Evolutionary conservation across 2,329 filamentous ascomycete species (phyloP), one percentile per base, ranked within the genome.

Genomic region (Fusarium kyushuense): DNA sequence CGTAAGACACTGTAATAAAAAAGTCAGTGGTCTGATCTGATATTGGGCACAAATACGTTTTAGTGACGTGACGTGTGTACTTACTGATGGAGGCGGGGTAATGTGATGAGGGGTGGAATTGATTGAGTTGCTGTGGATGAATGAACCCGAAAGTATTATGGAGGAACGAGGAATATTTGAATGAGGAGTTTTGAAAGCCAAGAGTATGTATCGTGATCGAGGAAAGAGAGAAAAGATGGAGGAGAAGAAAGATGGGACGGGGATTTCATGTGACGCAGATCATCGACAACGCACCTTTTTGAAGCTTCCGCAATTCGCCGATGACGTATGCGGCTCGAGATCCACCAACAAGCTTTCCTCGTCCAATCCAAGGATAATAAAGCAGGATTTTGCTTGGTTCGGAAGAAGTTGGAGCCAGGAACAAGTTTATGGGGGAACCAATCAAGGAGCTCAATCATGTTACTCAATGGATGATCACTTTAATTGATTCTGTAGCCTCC

Each of bases 1-100:
- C 91, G 85, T 93, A 94, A 56, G 90, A 92, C 90, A 92, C 91
- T 86, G 71, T 17, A 21, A 30, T 69, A 51, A 19, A 27, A 56
- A 56, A 70, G 68, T 75, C 45, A 57, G 57, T 54, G 57, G 61
- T 47, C 51, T 36, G 57, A 63, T 47, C 51, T 36, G 32, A 65
- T 54, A 13, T 49, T 56, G 64, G 38, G 58, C 67, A 46, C 45
- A 52, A 46, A 45, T 55, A 58, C 47, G 60, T n/a, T 33, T 41
- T 21, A 38, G 60, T 67, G 66, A 70, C 53, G 60, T 67, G 66
- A 69, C 54, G 57, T 67, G 42, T 57, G 33, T 25, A 70, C 67
- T 60, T 40, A 69, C 67, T 69, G 66, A 27, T 59, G 42, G 46
- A 43, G 54, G 46, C 46, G 49, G 33, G 52, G 53, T 69, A 53